Evolutionary conservation across 164 flowering plant species (phyloP), one percentile per base, ranked within the genome.

Genomic region (Saururus chinensis): DNA sequence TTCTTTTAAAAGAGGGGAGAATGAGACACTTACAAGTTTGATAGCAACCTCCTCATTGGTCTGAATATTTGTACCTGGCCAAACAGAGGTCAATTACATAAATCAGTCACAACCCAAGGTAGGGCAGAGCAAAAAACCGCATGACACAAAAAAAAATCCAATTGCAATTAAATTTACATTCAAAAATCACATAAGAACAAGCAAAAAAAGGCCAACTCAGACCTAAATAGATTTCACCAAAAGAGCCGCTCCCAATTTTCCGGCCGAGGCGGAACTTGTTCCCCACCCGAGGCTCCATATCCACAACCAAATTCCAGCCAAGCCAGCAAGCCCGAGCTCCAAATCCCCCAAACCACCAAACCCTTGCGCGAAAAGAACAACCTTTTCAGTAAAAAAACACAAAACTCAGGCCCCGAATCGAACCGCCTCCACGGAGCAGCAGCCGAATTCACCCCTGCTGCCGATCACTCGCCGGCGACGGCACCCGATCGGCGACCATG

Each of bases 191-290:
- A 8, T 2, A 59, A 30, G 60, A 9, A 67, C 40, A 26, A 65
- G 42, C 45, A 62, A 65, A 20, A 13, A 41, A 20, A 20, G 23
- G 51, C 0, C 9, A 52, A 9, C 57, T 74, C 80, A 11, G 68
- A 89, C 96, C 96, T 1, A 85, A 77, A 74, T 85, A 87, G 83
- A 89, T 89, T 82, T 89, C 96, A 13, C 96, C 96, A 56, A 87
- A 89, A 4, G 96, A 89, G 19, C 96, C 96, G 73, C 93, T 85
- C 41, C 96, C 96, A 71, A 89, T 87, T 81, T 89, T 89, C 60
- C 96, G 81, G 62, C 96, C 93, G 20, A 89, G 80, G 51, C 89
- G 79, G 64, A 76, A 89, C 77, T 85, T 89, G 72, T 85, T 86
- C 60, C 92, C 91, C 9, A 89, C 91, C 35, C 93, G 89, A 62